phyloP scores from a whole-genome alignment of 768 basidiomycete genomes.

The Strobilomyces echinocephalus region DNA sequence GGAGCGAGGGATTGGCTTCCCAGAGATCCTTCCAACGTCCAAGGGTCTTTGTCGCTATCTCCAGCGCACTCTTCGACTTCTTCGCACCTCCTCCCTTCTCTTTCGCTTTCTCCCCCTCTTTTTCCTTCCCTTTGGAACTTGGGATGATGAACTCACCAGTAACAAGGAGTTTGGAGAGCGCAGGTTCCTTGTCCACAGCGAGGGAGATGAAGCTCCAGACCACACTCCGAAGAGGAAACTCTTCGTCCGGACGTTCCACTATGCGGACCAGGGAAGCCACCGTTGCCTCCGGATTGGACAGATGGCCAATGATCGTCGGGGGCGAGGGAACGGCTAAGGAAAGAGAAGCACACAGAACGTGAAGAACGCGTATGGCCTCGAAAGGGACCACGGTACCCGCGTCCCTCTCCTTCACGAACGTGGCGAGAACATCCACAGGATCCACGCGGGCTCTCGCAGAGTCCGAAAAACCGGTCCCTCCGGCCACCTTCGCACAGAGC shows the following conservation, averaged over 20 bases:
- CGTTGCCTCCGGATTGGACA: constrained; percentile 70
- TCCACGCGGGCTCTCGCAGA: constrained; percentile 49
- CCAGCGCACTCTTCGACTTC: constrained; percentile 54
- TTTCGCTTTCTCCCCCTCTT: constrained; percentile 23
- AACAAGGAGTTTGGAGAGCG: constrained; percentile 74
- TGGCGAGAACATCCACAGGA: constrained; percentile 70
- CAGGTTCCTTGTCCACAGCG: constrained; percentile 82
- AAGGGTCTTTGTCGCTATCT: constrained; percentile 62
- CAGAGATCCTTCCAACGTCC: constrained; percentile 70
- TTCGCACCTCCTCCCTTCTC: constrained; percentile 23
- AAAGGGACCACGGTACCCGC: constrained; percentile 58
- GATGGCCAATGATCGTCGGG: constrained; percentile 72
- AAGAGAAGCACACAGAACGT: constrained; percentile 61
- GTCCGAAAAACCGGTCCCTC: constrained; percentile 42
- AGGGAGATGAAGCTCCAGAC: constrained; percentile 83
- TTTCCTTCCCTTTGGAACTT: constrained; percentile 37
- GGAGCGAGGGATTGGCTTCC: constrained; percentile 70
- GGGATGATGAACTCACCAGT: constrained; percentile 63
- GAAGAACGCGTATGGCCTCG: constrained; percentile 64
- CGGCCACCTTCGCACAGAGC: constrained; percentile 58
- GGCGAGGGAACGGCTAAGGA: constrained; percentile 56
- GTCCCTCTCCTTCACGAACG: constrained; percentile 61
- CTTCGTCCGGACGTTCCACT: constrained; percentile 75
- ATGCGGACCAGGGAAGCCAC: constrained; percentile 66
- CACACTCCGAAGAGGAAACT: constrained; percentile 61